Evolutionary conservation across 164 flowering plant genomes (phyloP), one percentile per base, ranked within the genome.

Genomic region (Vitis labrusca): DNA sequence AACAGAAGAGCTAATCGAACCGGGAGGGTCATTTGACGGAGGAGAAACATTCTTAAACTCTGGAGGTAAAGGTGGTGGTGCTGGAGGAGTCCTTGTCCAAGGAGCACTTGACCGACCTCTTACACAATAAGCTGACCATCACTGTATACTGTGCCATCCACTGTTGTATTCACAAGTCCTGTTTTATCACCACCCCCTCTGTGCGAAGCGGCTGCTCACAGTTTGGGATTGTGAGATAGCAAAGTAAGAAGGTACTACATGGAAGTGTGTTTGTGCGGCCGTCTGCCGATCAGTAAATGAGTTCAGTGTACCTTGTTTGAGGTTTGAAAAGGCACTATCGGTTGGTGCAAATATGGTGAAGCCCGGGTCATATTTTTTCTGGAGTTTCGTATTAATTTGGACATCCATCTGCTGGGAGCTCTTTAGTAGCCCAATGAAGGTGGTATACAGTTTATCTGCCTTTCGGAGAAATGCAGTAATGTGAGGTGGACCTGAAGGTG

Each of bases 281-380:
- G 69, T 75, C 53, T 69, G 71, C 15, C 58, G 78, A 9, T 68
- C 76, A 4, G 68, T 23, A 48, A 82, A 78, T 1, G 76, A 68
- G 71, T 82, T 79, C 10, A 82, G 53, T 2, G 76, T 70, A 30
- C 84, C 84, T 13, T 77, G 1, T 29, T 67, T 68, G 14, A 81
- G 78, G 54, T 10, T 70, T 10, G 68, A 15, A 17, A 81, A 81
- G 32, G 84, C 79, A 14, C 73, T 78, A 50, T 81, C 84, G 0
- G 81, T 73, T 3, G 84, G 84, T 13, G 81, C 81, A 30, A 81
- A 81, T 0, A 81, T 9, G 0, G 81, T 81, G 15, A 81, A 54
- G 30, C 81, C 84, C 56, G 78, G 81, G 67, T 23, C 27, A 23
- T 1, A 23, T 23, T 72, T 78, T 48, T 77, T 70, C 85, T 8